Base-by-base conservation (phyloP, 768 basidiomycete genomes). In the Guyanaporus albipodus region DNA sequence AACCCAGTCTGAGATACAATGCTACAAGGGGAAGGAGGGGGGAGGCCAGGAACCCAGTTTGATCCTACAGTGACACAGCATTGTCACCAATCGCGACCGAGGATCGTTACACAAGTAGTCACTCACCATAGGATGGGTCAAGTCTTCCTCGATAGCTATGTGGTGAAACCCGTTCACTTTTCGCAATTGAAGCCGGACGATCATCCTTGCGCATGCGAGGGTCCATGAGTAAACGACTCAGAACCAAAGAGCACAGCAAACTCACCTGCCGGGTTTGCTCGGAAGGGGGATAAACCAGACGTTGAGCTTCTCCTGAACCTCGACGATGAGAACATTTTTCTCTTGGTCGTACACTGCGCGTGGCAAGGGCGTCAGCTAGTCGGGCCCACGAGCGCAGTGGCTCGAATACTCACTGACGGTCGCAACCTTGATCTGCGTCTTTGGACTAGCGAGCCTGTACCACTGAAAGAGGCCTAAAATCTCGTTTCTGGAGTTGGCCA, bases 391-490 rank as follows among this genome's bases (percentile, higher is more conserved):
- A 2, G 17, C 1, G 26, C 15, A 7, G 23, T 0, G n/a, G 27
- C 4, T 15, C 5, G 21, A 39, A 38, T 24, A 68, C 76, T 65
- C 44, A 77, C 79, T 70, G 46, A 79, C 68, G 44, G 59, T 70
- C 8, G 66, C 58, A 3, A 80, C 67, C 2, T 67, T 50, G 28
- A 76, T 53, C 8, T 73, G 61, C 19, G 76, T 69, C 19, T 61
- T 53, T 0, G 82, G 83, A 11, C 80, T 83, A 58, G 82, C 61
- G 27, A 85, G 68, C 40, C 83, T 78, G 59, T 82, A 82, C 80
- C 81, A 85, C 75, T 82, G 79, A 58, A 78, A 83, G 24, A 58
- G 33, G 71, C 79, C 56, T 4, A 84, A 67, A 22, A 85, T 67
- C 17, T 67, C 63, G 15, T 79, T 74, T 42, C 82, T 71, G 14